Conservation (phyloP, 495 filamentous ascomycete genomes). For the Podospora anserina region DNA sequence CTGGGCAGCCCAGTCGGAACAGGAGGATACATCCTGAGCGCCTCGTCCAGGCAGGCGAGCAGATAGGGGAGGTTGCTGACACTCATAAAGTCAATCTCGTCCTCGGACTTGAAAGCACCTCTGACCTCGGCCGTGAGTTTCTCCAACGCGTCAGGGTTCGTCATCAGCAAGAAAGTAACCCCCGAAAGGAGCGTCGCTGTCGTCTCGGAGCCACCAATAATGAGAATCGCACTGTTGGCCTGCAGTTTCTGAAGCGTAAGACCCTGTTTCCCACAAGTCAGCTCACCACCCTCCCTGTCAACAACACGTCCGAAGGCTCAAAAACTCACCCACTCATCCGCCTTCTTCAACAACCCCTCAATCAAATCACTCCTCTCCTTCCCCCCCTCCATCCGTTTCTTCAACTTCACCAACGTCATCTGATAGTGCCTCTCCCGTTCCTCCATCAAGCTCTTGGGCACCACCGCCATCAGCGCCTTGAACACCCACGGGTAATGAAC, state of each 20-base stretch:
- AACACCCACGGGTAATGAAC: conserved; percentile 32
- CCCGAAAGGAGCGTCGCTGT: conserved; percentile 56
- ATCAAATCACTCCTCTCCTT: conserved; percentile 47
- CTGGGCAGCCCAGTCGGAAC: conserved; percentile 48
- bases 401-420: conserved; percentile 40
- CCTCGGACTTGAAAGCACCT: conserved; percentile 43
- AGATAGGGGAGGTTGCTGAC: conserved; percentile 52
- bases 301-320: background rate
- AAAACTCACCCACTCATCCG: conserved; percentile 42
- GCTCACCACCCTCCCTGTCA: no score
- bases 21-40: conserved; percentile 58
- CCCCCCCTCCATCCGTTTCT: conserved; percentile 39
- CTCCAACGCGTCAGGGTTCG: conserved; percentile 40
- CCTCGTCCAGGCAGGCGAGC: conserved; percentile 55
- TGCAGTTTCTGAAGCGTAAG: conserved; percentile 40
- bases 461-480: conserved; percentile 26
- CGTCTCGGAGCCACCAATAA: conserved; percentile 60
- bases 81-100: conserved; percentile 51
- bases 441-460: conserved; percentile 25
- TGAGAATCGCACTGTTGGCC: conserved; percentile 41
- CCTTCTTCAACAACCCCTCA: conserved; percentile 48
- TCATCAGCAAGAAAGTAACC: conserved; percentile 51
- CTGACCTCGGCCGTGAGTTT: conserved; percentile 53
- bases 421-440: conserved; percentile 37
- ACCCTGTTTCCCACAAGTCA: conserved; percentile 26